A percentile compares a stretch with the other conserved stretches of the same genome.
phyloP scores from a whole-genome alignment of 2,329 filamentous ascomycete species.

The Thermoascus crustaceus region DNA sequence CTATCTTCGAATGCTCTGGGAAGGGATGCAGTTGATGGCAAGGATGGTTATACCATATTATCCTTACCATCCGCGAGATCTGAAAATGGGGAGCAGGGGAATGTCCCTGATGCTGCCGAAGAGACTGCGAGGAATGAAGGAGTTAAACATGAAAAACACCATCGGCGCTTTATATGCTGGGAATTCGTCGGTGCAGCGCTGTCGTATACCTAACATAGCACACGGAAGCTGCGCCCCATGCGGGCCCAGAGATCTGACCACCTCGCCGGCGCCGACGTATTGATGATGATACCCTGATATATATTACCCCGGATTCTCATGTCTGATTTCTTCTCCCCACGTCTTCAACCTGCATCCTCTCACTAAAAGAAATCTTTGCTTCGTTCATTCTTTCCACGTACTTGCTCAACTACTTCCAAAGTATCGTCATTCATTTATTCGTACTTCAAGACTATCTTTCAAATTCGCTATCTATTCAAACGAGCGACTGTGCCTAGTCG shows the following conservation, averaged over 20 bases:
- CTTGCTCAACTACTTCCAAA: no score
- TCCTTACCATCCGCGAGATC: constrained; percentile 7
- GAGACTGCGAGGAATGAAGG: neutral
- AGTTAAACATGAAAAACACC: neutral
- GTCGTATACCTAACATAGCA: constrained; percentile 1
- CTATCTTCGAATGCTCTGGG: constrained; percentile 25
- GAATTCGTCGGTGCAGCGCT: constrained; percentile 28
- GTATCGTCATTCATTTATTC: neutral
- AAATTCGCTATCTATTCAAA: no score
- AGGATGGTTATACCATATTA: constrained; percentile 33
- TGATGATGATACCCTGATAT: neutral
- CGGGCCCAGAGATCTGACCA: neutral
- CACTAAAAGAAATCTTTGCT: neutral
- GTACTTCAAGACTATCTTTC: no score
- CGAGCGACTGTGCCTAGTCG: no score
- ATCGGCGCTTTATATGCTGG: constrained; percentile 28
- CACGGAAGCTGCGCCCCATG: neutral
- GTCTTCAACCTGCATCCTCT: no score
- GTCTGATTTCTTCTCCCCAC: neutral
- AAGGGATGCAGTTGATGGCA: constrained; percentile 30
- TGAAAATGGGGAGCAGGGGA: neutral
- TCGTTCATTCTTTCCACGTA: neutral
- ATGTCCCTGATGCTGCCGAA: neutral
- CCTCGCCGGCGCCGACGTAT: neutral
- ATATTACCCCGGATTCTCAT: neutral